These are phyloP conservation scores for Geum urbanum DNA, from an alignment of 306 rosid species.

Conservation along the genomic window DNA sequence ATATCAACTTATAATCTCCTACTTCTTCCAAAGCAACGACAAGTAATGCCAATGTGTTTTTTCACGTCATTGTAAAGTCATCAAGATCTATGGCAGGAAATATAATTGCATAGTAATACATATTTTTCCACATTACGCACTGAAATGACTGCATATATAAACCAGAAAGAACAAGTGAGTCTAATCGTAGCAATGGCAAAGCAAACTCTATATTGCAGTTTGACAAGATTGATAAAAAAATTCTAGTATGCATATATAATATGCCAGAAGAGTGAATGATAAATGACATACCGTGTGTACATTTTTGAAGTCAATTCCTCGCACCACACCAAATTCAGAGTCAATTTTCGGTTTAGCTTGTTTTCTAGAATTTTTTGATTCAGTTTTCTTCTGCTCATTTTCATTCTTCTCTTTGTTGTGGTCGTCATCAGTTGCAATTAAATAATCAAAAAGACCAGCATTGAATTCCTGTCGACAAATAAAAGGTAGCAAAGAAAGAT, in stretches of 20 bases:
- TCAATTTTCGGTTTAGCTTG: slow-evolving; percentile 54
- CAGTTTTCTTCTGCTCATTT: slow-evolving; percentile 38
- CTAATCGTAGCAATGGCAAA: background rate
- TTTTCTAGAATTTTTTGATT: slow-evolving; percentile 43
- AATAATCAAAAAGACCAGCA: slow-evolving; percentile 94
- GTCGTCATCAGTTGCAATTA: slow-evolving; percentile 81
- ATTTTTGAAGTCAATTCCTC: slow-evolving; percentile 93
- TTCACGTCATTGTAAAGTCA: background rate
- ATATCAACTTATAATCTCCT: background rate
- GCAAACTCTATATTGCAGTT: background rate
- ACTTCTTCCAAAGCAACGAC: background rate
- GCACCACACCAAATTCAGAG: slow-evolving; percentile 92
- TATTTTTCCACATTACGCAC: background rate
- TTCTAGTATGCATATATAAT: background rate
- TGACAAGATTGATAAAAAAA: background rate
- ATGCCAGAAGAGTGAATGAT: background rate
- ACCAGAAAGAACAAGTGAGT: background rate
- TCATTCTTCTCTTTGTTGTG: slow-evolving; percentile 70
- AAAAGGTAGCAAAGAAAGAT: slow-evolving; percentile 12
- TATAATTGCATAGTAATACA: background rate
- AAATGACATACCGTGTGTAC: slow-evolving; percentile 70
- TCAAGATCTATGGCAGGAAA: background rate
- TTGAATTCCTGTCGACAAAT: slow-evolving; percentile 77
- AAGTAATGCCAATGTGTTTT: background rate
- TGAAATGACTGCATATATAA: background rate